Conservation (phyloP, 192 early-diverging fungal genomes). For the Geosiphon pyriformis region DNA sequence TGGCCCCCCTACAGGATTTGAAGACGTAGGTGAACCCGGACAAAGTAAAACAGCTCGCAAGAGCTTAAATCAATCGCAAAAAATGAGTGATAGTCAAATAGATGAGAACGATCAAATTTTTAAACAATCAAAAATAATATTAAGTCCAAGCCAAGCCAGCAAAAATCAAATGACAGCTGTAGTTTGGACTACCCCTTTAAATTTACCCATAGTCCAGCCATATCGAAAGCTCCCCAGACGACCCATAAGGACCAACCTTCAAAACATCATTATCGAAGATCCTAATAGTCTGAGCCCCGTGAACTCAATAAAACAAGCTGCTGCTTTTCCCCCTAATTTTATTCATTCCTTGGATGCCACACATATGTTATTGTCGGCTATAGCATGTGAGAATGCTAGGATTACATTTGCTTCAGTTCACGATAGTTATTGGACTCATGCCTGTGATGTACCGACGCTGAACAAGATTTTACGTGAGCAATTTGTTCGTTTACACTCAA, state of each 20-base stretch:
- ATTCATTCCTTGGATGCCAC: conserved; percentile 96
- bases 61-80: conserved; percentile 33
- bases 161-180: conserved; percentile 81
- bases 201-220: conserved; percentile 93
- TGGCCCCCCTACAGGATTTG: conserved; percentile 37
- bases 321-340: conserved; percentile 98
- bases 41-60: conserved; percentile 24
- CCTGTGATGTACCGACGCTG: conserved; percentile 84
- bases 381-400: conserved; percentile 70
- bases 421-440: conserved; percentile 98
- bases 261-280: conserved; percentile 73
- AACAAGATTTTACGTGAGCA: conserved; percentile 78
- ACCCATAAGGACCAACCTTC: conserved; percentile 70
- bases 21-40: conserved; percentile 7
- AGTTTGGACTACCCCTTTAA: conserved; percentile 94
- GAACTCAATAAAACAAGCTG: conserved; percentile 86
- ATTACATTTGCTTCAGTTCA: conserved; percentile 93
- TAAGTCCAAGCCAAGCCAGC: conserved; percentile 13
- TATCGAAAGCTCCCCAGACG: conserved; percentile 72
- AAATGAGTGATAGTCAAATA: conserved; percentile 38
- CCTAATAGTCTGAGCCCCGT: conserved; percentile 66
- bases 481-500: conserved; percentile 81
- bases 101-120: not conserved
- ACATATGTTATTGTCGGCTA: conserved; percentile 94
- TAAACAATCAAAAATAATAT: conserved; percentile 7